Percentiles rank a stretch among this genome's conserved stretches.
Conservation (phyloP, 768 basidiomycete genomes). For the Dictyophora rubrovolvata region DNA sequence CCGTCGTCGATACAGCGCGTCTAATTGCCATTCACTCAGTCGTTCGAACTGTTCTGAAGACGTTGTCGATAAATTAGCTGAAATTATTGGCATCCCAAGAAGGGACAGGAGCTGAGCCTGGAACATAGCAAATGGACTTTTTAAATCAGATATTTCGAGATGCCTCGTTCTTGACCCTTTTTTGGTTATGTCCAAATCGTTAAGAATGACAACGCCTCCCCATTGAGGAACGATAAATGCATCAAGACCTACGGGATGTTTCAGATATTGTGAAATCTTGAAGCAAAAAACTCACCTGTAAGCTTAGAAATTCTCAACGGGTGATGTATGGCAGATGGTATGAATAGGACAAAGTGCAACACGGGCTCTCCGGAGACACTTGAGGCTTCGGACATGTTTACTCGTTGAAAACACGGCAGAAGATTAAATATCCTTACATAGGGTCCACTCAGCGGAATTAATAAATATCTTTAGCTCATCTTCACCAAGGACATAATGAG, state of each 20-base stretch:
- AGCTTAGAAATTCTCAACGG: slow-evolving; percentile 58
- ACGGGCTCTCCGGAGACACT: slow-evolving; percentile 90
- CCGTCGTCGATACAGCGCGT: slow-evolving; percentile 63
- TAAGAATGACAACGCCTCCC: slow-evolving; percentile 74
- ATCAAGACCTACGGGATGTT: background rate
- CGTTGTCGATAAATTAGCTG: slow-evolving; percentile 29
- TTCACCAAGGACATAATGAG: slow-evolving; percentile 49
- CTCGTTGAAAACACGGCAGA: background rate
- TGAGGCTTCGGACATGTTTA: slow-evolving; percentile 48
- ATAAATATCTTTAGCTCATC: slow-evolving; percentile 89
- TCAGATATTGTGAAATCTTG: background rate
- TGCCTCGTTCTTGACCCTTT: slow-evolving; percentile 11
- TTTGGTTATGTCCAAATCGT: slow-evolving; percentile 32
- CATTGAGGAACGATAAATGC: slow-evolving; percentile 85
- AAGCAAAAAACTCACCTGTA: slow-evolving; percentile 29
- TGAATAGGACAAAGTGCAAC: slow-evolving; percentile 82
- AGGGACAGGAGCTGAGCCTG: slow-evolving; percentile 63
- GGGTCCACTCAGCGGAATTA: slow-evolving; percentile 92
- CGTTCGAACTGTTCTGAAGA: background rate
- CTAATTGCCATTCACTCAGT: slow-evolving; percentile 70
- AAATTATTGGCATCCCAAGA: slow-evolving; percentile 67
- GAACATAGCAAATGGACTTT: slow-evolving; percentile 52
- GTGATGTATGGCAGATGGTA: slow-evolving; percentile 59
- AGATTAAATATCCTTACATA: slow-evolving; percentile 44
- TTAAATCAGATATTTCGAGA: slow-evolving; percentile 36